Evolutionary conservation across 2,329 filamentous ascomycete species (phyloP).

Genomic region (Fusarium lyarnte): DNA sequence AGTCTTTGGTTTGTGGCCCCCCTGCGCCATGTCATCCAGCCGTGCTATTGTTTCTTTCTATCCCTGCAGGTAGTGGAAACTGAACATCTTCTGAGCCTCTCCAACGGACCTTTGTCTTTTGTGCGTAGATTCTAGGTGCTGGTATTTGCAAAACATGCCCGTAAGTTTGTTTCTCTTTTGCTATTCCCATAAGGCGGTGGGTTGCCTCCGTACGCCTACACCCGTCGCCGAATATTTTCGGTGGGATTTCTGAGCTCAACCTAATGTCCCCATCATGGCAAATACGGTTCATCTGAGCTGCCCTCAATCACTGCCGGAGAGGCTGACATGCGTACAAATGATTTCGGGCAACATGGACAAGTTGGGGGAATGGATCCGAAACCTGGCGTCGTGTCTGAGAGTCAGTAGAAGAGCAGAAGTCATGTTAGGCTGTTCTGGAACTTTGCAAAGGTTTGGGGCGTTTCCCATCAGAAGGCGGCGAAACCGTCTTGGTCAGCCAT

Average conservation of each 20-base stretch:
- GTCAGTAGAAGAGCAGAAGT: slow-evolving; percentile 5
- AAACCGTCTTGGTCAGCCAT: slow-evolving; percentile 32
- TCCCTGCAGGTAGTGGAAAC: slow-evolving; percentile 27
- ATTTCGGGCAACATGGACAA: slow-evolving; percentile 21
- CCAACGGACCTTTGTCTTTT: background rate
- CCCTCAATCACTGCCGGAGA: slow-evolving; percentile 14
- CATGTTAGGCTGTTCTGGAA: slow-evolving; percentile 35
- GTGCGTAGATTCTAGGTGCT: background rate
- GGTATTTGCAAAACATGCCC: slow-evolving; percentile 13
- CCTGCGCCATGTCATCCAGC: slow-evolving; percentile 4
- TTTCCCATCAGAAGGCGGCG: slow-evolving; percentile 16
- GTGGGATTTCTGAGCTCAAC: slow-evolving; percentile 2
- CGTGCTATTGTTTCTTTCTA: slow-evolving; percentile 26
- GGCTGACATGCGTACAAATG: background rate
- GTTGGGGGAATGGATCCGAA: slow-evolving; percentile 21
- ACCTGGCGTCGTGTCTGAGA: slow-evolving; percentile 12
- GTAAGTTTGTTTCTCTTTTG: background rate
- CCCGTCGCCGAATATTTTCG: slow-evolving; percentile 34
- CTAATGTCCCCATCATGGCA: slow-evolving; percentile 8
- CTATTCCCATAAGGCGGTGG: background rate
- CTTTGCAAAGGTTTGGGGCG: slow-evolving; percentile 18
- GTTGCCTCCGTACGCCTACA: background rate
- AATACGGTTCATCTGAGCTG: slow-evolving; percentile 6
- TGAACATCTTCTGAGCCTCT: slow-evolving; percentile 11
- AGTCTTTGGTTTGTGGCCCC: slow-evolving; percentile 17